Percentiles rank a stretch among this genome's conserved stretches.
Evolutionary conservation across 305 asterid species (phyloP).

Genomic region (Fraxinus greggii): DNA sequence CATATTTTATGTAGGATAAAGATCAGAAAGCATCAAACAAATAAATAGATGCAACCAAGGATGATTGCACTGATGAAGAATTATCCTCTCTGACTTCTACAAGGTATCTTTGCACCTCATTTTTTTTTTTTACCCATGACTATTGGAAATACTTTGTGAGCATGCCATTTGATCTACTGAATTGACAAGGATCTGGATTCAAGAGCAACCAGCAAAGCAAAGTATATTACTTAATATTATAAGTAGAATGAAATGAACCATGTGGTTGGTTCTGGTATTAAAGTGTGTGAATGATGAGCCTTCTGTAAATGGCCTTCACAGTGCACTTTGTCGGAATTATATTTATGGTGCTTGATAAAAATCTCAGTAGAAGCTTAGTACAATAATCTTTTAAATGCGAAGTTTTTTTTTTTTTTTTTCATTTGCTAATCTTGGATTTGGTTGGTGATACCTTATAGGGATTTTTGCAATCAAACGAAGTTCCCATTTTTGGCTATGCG

Average conservation of each 20-base stretch:
- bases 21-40: no score
- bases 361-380: neutral
- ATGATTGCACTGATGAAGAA: no score
- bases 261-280: neutral
- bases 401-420: neutral
- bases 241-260: neutral
- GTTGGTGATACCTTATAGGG: constrained; percentile 41
- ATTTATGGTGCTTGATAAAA: neutral
- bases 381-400: neutral
- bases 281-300: neutral
- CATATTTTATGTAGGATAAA: no score
- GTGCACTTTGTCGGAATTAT: no score
- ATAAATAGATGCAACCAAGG: no score
- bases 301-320: neutral
- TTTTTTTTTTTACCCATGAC: no score
- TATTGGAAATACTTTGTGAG: no score
- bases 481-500: constrained; percentile 87
- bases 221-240: neutral
- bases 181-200: no score
- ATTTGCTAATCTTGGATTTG: constrained; percentile 20
- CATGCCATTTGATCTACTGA: no score
- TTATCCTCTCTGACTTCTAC: no score
- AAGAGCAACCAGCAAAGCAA: neutral
- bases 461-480: constrained; percentile 65
- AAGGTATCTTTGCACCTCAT: no score